Base-by-base conservation (phyloP, 2,329 filamentous ascomycete species). In the Microcyclospora pomicola region DNA sequence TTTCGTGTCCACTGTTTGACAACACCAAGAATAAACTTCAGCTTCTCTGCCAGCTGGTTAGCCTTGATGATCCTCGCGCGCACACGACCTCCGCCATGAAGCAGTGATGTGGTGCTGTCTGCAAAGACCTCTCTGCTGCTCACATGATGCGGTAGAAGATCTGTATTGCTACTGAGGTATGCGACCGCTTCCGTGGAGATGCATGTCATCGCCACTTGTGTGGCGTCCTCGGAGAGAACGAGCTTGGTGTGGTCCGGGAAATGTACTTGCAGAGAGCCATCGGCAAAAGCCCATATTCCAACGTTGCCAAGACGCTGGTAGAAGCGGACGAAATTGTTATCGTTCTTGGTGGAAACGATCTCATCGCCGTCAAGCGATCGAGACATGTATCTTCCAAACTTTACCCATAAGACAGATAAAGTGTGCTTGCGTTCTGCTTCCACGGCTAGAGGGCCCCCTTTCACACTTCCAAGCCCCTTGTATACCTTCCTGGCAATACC, bases 211-310 rank as follows among this genome's bases (percentile, higher is more conserved):
- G 83, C 80, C 48, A 81, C 80, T 68, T 77, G 80, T 1, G 71
- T 75, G n/a, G 80, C 82, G 24, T 80, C 73, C 1, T 78, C 65
- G 41, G 84, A 82, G 16, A 91, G 64, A 10, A 88, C 79, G 38
- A 91, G 73, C 61, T 91, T 91, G 42, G 83, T 88, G 58, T 91
- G 83, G 49, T 91, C 83, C 2, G 83, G 82, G 58, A 91, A 91
- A 62, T 91, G 88, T 61, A 88, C 76, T 67, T 82, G 82, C 47
- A 87, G 69, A 50, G 83, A 81, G 2, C 83, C 83, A 54, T 88
- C 82, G 39, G 73, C 74, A 51, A 88, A 88, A 35, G 77, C 76
- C 82, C 82, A 87, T 59, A 82, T 80, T 12, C 82, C 81, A 24
- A 87, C 81, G 50, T 82, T 82, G 32, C 82, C 82, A 42, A 84